Evolutionary conservation across 176 grass and related monocot species (phyloP), one percentile per base, ranked within the genome.

Genomic region (Metroxylon sagu): DNA sequence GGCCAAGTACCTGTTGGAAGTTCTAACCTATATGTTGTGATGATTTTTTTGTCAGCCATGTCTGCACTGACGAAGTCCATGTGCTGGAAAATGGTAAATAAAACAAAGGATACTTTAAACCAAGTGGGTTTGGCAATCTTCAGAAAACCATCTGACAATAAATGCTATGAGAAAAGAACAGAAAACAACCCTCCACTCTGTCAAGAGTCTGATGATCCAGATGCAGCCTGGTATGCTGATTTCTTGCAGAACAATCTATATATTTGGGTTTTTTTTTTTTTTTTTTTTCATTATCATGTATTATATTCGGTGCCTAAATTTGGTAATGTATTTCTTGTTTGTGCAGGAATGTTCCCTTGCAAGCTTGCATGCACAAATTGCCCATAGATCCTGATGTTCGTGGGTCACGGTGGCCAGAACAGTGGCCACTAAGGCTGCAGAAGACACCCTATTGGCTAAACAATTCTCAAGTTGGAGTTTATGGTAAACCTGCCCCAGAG

Each of bases 61-160:
- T 85, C 72, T 68, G 57, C 60, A 51, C 75, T 95, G 53, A 85
- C 78, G 65, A 85, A 76, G 57, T 85, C 89, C 35, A 95, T 95
- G 85, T 95, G 85, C 69, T 95, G 85, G 89, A 67, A 83, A 60
- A 60, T 89, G 73, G 76, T 89, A 28, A 95, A 70, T 49, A 89
- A 68, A 80, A 84, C 78, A 51, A 89, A 83, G 58, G 85, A 89
- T 61, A 89, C 62, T 39, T 6, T 89, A 72, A 85, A 95, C 56
- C 12, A 61, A 74, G 79, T 89, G 25, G 81, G 89, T 26, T 30
- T 83, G 64, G 81, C 85, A 10, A 82, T 95, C 68, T 95, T 80
- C 64, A 73, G 68, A 69, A 95, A 95, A 48, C 81, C 89, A 50
- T 77, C 58, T 48, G 78, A 83, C 67, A 95, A 95, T 49, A 77